Percentiles rank a stretch among this genome's conserved stretches.
These are phyloP conservation scores for Penicillium samsonianum DNA, from an alignment of 495 filamentous ascomycete species.

Conservation along the genomic window DNA sequence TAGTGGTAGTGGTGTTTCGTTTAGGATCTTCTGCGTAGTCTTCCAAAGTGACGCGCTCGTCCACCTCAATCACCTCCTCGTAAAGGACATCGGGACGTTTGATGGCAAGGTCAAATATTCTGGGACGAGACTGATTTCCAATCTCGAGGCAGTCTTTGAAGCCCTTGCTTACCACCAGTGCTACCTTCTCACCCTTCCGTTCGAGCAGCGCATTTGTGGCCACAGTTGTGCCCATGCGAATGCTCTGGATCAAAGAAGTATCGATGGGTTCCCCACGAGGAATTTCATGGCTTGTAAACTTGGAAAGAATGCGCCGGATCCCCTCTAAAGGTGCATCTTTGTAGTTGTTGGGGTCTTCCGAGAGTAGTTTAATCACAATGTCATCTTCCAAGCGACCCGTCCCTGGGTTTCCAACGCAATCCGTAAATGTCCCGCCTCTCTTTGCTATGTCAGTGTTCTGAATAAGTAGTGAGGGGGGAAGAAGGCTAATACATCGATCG, in stretches of 20 bases:
- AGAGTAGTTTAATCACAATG: conserved; percentile 78
- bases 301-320: conserved; percentile 76
- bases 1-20: conserved; percentile 17
- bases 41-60: conserved; percentile 83
- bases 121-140: conserved; percentile 74
- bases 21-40: conserved; percentile 38
- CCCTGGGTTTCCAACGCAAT: conserved; percentile 31
- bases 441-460: conserved; percentile 3
- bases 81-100: conserved; percentile 74
- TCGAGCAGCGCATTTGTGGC: conserved; percentile 85
- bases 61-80: conserved; percentile 66
- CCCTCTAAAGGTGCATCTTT: conserved; percentile 80
- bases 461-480: neutral
- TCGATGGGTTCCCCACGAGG: conserved; percentile 77
- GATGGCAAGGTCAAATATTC: conserved; percentile 73
- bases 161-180: conserved; percentile 80
- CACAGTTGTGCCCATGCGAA: conserved; percentile 84
- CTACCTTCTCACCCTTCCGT: conserved; percentile 84
- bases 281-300: conserved; percentile 68
- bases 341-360: conserved; percentile 80
- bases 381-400: conserved; percentile 31
- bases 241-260: conserved; percentile 72
- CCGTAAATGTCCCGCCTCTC: conserved; percentile 33
- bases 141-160: conserved; percentile 86
- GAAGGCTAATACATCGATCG: conserved; percentile 25